Evolutionary conservation across 306 rosid species (phyloP), one percentile per base, ranked within the genome.

Genomic region (Sophora flavescens): DNA sequence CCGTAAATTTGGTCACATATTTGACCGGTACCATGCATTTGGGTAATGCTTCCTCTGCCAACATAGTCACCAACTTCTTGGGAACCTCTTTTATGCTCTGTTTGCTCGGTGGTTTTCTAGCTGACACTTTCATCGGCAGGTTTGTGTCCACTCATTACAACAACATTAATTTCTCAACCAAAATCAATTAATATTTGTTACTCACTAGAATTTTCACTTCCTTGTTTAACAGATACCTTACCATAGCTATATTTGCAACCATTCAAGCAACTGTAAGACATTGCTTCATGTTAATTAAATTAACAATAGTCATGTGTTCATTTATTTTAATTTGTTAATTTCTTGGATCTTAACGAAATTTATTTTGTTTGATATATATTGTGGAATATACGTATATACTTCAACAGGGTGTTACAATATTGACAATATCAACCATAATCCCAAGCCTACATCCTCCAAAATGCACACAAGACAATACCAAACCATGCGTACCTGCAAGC

Each of bases 41-140:
- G 88, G 96, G 97, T 22, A 94, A 82, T 78, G 98, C 96, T 52
- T 67, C 82, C 70, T 85, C 98, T 32, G 98, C 98, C 17, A 94
- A 88, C 74, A 89, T 71, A 4, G 98, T 94, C 83, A 94, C 98
- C 72, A 92, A 94, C 82, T 94, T 94, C 80, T 28, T 94, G 38
- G 98, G 98, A 9, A 92, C 97, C 51, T 90, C 93, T 7, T 94
- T 94, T 72, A 92, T 94, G 96, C 95, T 94, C 68, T 94, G 92
- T 72, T 79, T 94, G 57, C 81, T 94, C n/a, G 98, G 98, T 54
- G 98, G 98, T 13, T 94, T 94, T 79, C n/a, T 94, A 0, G 98
- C 98, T 14, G 98, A 94, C 78, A 86, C 98, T 18, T 94, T 94
- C 56, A 90, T 94, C 15, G 98, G 96, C 71, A 85, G 98, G 96